Conservation (phyloP, 768 basidiomycete genomes). For the Termitomyces eurrhizus region DNA sequence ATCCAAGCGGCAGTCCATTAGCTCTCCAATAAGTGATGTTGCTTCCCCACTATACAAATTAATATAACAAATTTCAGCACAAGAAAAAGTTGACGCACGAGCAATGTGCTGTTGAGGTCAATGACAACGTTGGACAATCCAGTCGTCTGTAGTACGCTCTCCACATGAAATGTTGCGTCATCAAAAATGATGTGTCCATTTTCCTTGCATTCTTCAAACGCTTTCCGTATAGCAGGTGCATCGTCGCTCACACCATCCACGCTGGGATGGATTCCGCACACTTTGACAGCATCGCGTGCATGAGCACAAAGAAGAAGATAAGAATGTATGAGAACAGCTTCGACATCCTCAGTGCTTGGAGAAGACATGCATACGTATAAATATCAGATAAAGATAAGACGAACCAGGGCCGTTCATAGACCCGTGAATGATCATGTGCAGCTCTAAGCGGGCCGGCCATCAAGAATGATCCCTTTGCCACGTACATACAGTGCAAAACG, state of each 20-base stretch:
- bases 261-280: slow-evolving; percentile 19
- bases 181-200: slow-evolving; percentile 23
- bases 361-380: neutral
- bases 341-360: neutral
- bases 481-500: too few species aligned
- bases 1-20: slow-evolving; percentile 28
- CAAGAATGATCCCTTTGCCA: too few species aligned
- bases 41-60: slow-evolving; percentile 23
- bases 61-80: neutral
- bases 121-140: slow-evolving; percentile 27
- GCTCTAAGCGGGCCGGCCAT: too few species aligned
- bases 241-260: slow-evolving; percentile 20
- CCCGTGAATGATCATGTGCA: too few species aligned
- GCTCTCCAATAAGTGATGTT: slow-evolving; percentile 36
- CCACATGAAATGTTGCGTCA: slow-evolving; percentile 30
- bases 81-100: slow-evolving; percentile 20
- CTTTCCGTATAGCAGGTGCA: slow-evolving; percentile 20
- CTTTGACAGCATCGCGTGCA: neutral
- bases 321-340: neutral
- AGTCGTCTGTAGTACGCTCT: slow-evolving; percentile 28
- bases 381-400: neutral
- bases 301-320: neutral
- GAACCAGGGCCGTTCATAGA: too few species aligned
- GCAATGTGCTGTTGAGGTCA: slow-evolving; percentile 30
- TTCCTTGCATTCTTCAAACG: slow-evolving; percentile 14